Evolutionary conservation across 768 basidiomycete genomes (phyloP).

Genomic region (Tylopilus vinaceipallidus): DNA sequence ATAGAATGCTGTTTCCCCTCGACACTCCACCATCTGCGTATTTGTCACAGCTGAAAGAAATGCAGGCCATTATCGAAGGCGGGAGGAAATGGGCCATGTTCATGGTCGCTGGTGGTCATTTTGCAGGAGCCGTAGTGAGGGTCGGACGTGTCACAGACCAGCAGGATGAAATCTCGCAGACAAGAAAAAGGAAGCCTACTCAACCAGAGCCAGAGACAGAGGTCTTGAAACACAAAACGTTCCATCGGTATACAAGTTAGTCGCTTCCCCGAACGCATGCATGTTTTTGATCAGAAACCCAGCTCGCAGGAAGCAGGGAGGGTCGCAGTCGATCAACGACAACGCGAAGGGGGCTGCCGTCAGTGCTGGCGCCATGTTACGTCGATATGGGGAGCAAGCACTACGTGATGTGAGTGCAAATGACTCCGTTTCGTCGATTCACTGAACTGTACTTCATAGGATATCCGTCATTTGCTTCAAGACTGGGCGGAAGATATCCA

Average conservation of each 20-base stretch:
- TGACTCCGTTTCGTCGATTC: not conserved
- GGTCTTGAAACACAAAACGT: slow-evolving; percentile 88
- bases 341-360: slow-evolving; percentile 90
- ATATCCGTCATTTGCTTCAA: slow-evolving; percentile 77
- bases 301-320: slow-evolving; percentile 98
- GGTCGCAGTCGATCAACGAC: slow-evolving; percentile 89
- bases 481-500: slow-evolving; percentile 89
- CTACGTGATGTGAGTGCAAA: slow-evolving; percentile 70
- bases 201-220: slow-evolving; percentile 76
- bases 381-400: slow-evolving; percentile 94
- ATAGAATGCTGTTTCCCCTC: slow-evolving; percentile 69
- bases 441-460: slow-evolving; percentile 42
- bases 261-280: slow-evolving; percentile 9
- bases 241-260: slow-evolving; percentile 97
- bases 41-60: slow-evolving; percentile 57
- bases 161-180: slow-evolving; percentile 34
- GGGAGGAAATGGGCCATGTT: slow-evolving; percentile 90
- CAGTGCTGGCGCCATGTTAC: slow-evolving; percentile 89
- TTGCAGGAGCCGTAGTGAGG: slow-evolving; percentile 86
- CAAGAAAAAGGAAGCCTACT: slow-evolving; percentile 55
- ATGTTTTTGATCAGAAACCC: slow-evolving; percentile 7
- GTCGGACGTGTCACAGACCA: slow-evolving; percentile 58
- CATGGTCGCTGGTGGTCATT: slow-evolving; percentile 97
- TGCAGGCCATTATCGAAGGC: slow-evolving; percentile 54
- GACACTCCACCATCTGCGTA: slow-evolving; percentile 42